Base-by-base conservation (phyloP, 495 filamentous ascomycete species). In the Penicillium egyptiacum region DNA sequence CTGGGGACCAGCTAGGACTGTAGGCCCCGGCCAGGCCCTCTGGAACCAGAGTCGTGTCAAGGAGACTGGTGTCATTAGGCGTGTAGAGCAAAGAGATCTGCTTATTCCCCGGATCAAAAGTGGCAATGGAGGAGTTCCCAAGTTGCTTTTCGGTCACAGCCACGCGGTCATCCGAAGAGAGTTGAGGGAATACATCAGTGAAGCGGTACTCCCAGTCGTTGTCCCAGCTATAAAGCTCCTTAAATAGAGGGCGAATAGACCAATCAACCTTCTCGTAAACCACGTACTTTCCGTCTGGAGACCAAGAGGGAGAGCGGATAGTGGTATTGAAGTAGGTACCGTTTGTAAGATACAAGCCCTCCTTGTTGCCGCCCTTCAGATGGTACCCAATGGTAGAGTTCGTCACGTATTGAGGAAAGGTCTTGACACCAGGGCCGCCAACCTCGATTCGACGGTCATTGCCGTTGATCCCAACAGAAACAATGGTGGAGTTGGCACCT, bases 131-230 rank as follows among this genome's bases (percentile, higher is more conserved):
- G 5, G 68, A 65, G 53, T 67, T 65, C 51, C 68, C 70, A 16
- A 68, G 61, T 26, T 68, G 64, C 46, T 67, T 70, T 40, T 68
- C 50, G 0, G 70, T 70, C 11, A 69, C 62, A 46, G 64, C 68
- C 2, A 71, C 44, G 10, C 48, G 51, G 33, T 64, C 60, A 16
- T 65, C 44, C 8, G 51, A 44, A 10, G 57, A 62, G 19, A 62
- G 53, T 25, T 67, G 67, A 4, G 70, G 70, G 58, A 71, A 71
- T 5, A 73, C 68, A 45, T 73, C 68, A 9, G 60, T 73, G 60
- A 71, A 73, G 9, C 66, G 68, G 48, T 73, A 73, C 3, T 70
- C 70, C 70, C 70, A 73, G 20, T 69, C 64, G 2, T 19, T 14
- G 37, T 73, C 64, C 60, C 61, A 73, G 58, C 61, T 65, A 39